These are phyloP conservation scores for Stromatinia cepivora DNA, from an alignment of 2,329 filamentous ascomycete genomes.

Conservation along the genomic window DNA sequence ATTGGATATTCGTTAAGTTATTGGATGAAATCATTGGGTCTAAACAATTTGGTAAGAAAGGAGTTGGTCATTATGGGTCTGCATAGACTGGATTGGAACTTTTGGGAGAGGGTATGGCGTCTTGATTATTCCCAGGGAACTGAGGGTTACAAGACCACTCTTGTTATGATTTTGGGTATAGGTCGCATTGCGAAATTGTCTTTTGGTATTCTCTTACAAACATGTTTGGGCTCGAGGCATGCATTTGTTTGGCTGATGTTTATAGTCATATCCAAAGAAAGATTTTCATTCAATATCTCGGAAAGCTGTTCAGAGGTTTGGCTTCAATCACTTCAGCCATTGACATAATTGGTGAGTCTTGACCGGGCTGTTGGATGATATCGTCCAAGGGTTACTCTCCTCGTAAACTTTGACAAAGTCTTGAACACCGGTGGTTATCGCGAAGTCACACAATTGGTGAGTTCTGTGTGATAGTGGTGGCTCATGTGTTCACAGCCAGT, in stretches of 20 bases:
- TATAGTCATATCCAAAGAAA: constrained; percentile 20
- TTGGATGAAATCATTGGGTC: constrained; percentile 3
- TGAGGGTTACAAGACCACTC: constrained; percentile 14
- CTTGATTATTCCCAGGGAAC: constrained; percentile 19
- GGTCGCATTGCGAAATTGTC: constrained; percentile 12
- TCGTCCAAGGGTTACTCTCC: not conserved
- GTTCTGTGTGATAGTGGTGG: not conserved
- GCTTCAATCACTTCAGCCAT: not conserved
- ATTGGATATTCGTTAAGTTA: constrained; percentile 67
- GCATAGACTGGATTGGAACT: constrained; percentile 20
- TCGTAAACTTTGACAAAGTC: not conserved
- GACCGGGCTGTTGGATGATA: not conserved
- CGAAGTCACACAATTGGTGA: not conserved
- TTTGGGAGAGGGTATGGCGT: constrained; percentile 15
- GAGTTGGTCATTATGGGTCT: constrained; percentile 6
- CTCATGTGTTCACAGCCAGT: not conserved
- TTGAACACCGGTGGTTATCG: not conserved
- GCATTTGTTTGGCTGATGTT: constrained; percentile 23
- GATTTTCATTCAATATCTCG: constrained; percentile 3
- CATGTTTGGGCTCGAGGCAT: not conserved
- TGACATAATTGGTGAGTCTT: not conserved
- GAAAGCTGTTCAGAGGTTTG: not conserved
- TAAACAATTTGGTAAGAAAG: constrained; percentile 12
- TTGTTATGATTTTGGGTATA: constrained; percentile 20
- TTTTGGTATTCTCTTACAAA: not conserved